Base-by-base conservation (phyloP, 2,329 filamentous ascomycete species). In the Colletotrichum ledebouriae region DNA sequence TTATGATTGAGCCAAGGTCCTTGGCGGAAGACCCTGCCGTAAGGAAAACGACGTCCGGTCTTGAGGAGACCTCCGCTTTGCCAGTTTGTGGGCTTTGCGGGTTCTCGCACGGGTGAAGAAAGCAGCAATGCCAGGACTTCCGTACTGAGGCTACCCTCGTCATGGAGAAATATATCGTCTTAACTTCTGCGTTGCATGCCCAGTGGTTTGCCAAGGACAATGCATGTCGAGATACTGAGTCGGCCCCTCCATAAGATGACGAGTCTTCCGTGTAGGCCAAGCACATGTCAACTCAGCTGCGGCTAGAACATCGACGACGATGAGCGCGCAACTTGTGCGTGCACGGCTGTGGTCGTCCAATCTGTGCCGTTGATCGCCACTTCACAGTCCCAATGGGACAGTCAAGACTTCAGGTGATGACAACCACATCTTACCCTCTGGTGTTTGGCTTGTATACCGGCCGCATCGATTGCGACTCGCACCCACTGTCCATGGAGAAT, bases 151-250 rank as follows among this genome's bases (percentile, higher is more conserved):
- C 11, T n/a, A 47, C 29, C 44, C 39, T 55, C 49, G 42, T 25
- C 25, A 41, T 11, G n/a, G 34, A 29, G 15, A 17, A 46, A 52
- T 4, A 17, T 56, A 22, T 25, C 60, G 47, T 59, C 61, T 34
- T 13, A 65, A 49, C 60, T 68, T 49, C 39, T 56, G 47, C n/a
- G 29, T 37, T 49, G 46, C 60, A 42, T 59, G 47, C 55, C 59
- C 6, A 29, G 61, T 12, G 11, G n/a, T 39, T 44, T 47, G 50
- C 58, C 59, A 63, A 66, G 61, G 33, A 44, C 52, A 17, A 56
- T 44, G 49, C 34, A 49, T 29, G 55, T 47, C 47, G 25, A 37
- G 4, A 12, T 9, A 22, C 41, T 55, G 61, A 64, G 53, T 68
- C 61, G 41, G 20, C 11, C 11, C 33, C 33, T 15, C 20, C n/a